Percentiles rank a stretch among this genome's conserved stretches.
Conservation (phyloP, 2,329 filamentous ascomycete species). For the Bipolaris bicolor region DNA sequence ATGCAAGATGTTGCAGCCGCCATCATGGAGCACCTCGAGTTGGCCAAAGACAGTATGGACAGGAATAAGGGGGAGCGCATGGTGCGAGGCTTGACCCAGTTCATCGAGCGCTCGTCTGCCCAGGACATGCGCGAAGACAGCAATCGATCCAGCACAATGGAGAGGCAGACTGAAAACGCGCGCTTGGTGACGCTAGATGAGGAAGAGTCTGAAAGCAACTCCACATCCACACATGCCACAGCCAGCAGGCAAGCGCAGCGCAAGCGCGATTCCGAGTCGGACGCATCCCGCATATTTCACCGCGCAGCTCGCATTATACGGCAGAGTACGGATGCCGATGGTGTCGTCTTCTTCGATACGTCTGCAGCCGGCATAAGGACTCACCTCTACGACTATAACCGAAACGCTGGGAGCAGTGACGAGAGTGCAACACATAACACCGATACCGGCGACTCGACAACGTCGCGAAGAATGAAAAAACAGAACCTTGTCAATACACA, state of each 20-base stretch:
- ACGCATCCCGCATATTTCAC: slow-evolving; percentile 40
- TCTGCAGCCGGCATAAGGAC: slow-evolving; percentile 38
- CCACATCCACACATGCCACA: slow-evolving; percentile 8
- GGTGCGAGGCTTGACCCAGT: slow-evolving; percentile 44
- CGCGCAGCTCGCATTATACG: slow-evolving; percentile 46
- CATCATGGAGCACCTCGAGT: slow-evolving; percentile 43
- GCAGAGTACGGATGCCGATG: slow-evolving; percentile 41
- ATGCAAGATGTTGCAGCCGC: slow-evolving; percentile 41
- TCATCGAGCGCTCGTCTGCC: slow-evolving; percentile 40
- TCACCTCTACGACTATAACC: slow-evolving; percentile 30
- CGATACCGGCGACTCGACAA: slow-evolving; percentile 36
- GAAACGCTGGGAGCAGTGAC: slow-evolving; percentile 28
- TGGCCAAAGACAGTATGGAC: slow-evolving; percentile 36
- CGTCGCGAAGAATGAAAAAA: slow-evolving; percentile 25
- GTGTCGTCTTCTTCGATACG: slow-evolving; percentile 47
- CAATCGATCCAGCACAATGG: slow-evolving; percentile 34
- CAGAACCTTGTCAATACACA: slow-evolving; percentile 12
- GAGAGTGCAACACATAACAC: slow-evolving; percentile 41
- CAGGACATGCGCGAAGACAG: slow-evolving; percentile 27
- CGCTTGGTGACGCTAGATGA: slow-evolving; percentile 38
- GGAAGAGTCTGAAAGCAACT: slow-evolving; percentile 19
- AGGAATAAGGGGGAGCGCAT: slow-evolving; percentile 38
- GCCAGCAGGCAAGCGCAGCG: slow-evolving; percentile 26
- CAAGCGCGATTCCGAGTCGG: slow-evolving; percentile 32
- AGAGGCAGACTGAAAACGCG: slow-evolving; percentile 44